Evolutionary conservation across 2,329 filamentous ascomycete genomes (phyloP), one percentile per base, ranked within the genome.

Genomic region (Venturia aucupariae): DNA sequence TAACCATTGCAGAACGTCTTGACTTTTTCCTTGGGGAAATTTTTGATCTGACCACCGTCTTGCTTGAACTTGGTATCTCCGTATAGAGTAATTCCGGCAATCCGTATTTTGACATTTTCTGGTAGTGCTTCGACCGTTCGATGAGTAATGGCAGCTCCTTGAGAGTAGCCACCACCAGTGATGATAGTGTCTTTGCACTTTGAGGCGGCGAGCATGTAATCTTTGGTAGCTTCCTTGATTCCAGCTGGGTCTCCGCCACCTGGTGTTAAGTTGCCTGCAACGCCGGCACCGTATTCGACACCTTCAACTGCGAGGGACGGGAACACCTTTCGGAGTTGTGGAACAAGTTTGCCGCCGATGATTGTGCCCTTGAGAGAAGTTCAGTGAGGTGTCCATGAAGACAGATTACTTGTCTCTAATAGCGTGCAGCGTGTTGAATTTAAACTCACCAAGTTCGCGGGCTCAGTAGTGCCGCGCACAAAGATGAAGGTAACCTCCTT

Each of bases 41-140:
- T 68, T 1, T 70, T 67, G 48, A 78, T 76, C 10, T 67, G 66
- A 11, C 75, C 74, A 35, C 66, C 65, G 60, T 75, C 75, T 68
- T 76, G 75, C 63, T 64, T 61, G 64, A 76, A 77, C 66, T 72
- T 71, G 5, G 76, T 77, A 68, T 78, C 74, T 8, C 76, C 75
- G 59, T 76, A 78, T 17, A 77, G 69, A 27, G 76, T 74, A 2
- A 74, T 69, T n/a, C 73, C 76, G 22, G 73, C 73, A 64, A 77
- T 69, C 27, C 71, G 70, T 39, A 69, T 62, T 62, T 70, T 70
- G n/a, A 75, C 68, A 0, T 66, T 66, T 15, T 68, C 42, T 15
- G 67, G 67, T 11, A 75, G 69, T 6, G 69, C 68, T 22, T 70
- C 67, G 57, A 77, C 70, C 0, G 75, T 69, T 17, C 69, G 71